Percentiles rank a stretch among this genome's conserved stretches.
Evolutionary conservation across 345 rosid genomes (phyloP).

Genomic region (Populus tremula): DNA sequence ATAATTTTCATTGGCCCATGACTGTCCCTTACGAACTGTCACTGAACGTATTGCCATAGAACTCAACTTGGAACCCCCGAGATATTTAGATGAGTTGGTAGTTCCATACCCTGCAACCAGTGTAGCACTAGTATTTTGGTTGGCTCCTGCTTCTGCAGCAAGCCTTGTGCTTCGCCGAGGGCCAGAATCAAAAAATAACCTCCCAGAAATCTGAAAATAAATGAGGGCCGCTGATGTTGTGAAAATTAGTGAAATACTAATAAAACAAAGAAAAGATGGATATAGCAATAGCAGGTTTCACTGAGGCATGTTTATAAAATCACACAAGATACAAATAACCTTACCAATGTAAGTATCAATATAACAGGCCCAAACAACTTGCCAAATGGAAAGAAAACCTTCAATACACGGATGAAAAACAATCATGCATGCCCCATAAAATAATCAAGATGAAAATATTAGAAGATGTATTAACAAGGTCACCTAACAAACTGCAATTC

Average conservation of each 20-base stretch:
- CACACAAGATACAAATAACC: neutral
- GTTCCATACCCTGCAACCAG: constrained; percentile 66
- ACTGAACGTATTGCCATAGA: constrained; percentile 75
- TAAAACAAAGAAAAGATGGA: neutral
- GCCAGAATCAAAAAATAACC: constrained; percentile 94
- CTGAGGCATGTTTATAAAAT: neutral
- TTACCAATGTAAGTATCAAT: neutral
- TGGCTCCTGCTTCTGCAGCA: constrained; percentile 63
- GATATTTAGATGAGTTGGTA: constrained; percentile 67
- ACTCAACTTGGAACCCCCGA: constrained; percentile 79
- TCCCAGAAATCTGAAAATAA: constrained; percentile 79
- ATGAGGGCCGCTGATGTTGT: constrained; percentile 17
- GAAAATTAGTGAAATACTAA: neutral
- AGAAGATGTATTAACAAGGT: neutral
- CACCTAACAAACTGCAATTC: neutral
- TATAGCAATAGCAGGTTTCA: constrained; percentile 13
- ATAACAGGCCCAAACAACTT: neutral
- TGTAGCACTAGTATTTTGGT: constrained; percentile 47
- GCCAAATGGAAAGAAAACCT: neutral
- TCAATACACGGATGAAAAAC: neutral
- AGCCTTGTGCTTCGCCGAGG: constrained; percentile 85
- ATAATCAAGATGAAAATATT: neutral
- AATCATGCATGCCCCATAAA: neutral
- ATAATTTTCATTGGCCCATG: constrained; percentile 81
- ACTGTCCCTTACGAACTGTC: constrained; percentile 79